phyloP scores from a whole-genome alignment of 2,329 filamentous ascomycete species.

The Monosporascus sp. region DNA sequence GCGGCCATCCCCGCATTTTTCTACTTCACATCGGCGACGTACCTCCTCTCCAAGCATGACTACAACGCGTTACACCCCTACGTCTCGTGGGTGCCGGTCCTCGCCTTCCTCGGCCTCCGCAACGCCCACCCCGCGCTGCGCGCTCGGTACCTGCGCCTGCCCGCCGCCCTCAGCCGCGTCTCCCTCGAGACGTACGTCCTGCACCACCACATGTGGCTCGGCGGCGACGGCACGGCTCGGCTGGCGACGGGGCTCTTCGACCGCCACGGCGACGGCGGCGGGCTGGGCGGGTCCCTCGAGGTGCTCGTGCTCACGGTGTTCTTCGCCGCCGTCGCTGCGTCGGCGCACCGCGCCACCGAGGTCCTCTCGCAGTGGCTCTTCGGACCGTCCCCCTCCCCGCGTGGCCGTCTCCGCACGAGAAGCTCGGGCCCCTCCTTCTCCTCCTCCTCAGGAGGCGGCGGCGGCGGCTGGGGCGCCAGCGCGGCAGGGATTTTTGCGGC shows the following conservation, averaged over 20 bases:
- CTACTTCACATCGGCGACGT: slow-evolving; percentile 21
- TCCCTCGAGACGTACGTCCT: slow-evolving; percentile 56
- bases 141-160: slow-evolving; percentile 38
- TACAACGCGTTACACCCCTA: slow-evolving; percentile 50
- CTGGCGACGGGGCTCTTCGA: slow-evolving; percentile 28
- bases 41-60: slow-evolving; percentile 25
- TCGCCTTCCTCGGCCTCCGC: slow-evolving; percentile 47
- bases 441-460: background rate
- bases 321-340: slow-evolving; percentile 20
- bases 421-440: background rate
- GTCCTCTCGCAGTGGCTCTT: slow-evolving; percentile 13
- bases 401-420: background rate
- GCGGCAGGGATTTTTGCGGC: too few relatives aligned
- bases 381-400: background rate
- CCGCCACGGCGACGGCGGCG: slow-evolving; percentile 10
- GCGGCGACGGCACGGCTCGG: slow-evolving; percentile 49
- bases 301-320: slow-evolving; percentile 18
- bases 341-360: slow-evolving; percentile 17
- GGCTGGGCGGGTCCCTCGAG: slow-evolving; percentile 16
- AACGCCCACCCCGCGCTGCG: slow-evolving; percentile 39
- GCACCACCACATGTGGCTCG: slow-evolving; percentile 58
- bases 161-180: slow-evolving; percentile 50
- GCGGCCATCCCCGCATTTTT: slow-evolving; percentile 28
- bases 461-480: background rate
- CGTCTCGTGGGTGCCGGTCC: slow-evolving; percentile 47